Conservation (phyloP, 768 basidiomycete genomes). For the Lactarius deliciosus region DNA sequence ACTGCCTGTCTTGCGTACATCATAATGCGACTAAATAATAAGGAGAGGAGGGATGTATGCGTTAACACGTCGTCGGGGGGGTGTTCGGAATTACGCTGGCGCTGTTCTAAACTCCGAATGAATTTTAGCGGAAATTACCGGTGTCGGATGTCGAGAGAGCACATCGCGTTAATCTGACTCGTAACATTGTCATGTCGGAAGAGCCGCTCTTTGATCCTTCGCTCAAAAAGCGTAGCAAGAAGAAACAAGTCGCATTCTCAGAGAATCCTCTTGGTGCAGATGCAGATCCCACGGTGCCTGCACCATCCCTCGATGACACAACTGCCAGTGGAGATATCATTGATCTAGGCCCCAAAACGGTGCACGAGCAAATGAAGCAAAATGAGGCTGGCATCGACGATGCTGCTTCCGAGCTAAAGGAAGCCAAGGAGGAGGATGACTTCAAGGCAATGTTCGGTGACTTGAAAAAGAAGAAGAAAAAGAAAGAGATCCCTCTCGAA, state of each 20-base stretch:
- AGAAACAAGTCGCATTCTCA: conserved; percentile 81
- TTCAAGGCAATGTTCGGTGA: conserved; percentile 85
- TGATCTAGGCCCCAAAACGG: conserved; percentile 73
- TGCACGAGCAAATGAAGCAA: conserved; percentile 72
- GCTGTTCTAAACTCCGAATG: conserved; percentile 24
- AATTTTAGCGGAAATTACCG: conserved; percentile 18
- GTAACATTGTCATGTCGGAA: conserved; percentile 53
- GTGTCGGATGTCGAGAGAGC: background rate
- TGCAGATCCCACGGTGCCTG: conserved; percentile 77
- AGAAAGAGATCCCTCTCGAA: conserved; percentile 83
- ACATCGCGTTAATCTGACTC: conserved; percentile 11
- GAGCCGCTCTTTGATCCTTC: conserved; percentile 83
- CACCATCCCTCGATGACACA: conserved; percentile 69
- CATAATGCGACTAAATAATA: conserved; percentile 3
- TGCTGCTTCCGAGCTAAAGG: conserved; percentile 39
- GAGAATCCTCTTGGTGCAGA: conserved; percentile 83
- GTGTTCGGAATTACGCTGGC: conserved; percentile 25
- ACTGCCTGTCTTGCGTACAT: conserved; percentile 55
- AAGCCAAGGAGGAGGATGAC: conserved; percentile 67
- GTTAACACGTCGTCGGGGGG: conserved; percentile 34
- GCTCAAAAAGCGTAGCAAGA: conserved; percentile 79
- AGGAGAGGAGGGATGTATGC: conserved; percentile 16
- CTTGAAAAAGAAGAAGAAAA: conserved; percentile 91
- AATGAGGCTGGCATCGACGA: conserved; percentile 39
- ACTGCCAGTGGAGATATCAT: conserved; percentile 70